Evolutionary conservation across 805 yeast genomes (phyloP).

Genomic region (Zygosaccharomyces pseudorouxii): DNA sequence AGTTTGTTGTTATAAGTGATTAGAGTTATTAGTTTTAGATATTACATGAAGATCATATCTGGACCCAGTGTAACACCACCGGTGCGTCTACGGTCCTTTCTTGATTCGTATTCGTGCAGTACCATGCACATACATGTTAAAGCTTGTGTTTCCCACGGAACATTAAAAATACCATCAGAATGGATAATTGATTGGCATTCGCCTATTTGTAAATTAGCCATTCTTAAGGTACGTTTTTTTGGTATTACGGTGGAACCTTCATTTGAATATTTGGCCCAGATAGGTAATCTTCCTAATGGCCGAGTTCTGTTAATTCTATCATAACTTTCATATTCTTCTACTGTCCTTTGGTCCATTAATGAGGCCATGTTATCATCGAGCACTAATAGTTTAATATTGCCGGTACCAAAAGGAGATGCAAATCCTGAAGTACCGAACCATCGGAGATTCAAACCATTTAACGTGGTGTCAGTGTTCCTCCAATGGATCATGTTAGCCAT

Average conservation of each 20-base stretch:
- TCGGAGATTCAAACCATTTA: conserved; percentile 33
- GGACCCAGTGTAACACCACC: conserved; percentile 6
- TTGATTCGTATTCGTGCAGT: conserved; percentile 31
- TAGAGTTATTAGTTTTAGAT: neutral
- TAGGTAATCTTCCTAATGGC: conserved; percentile 24
- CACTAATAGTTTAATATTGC: conserved; percentile 33
- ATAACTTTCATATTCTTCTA: conserved; percentile 15
- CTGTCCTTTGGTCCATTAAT: conserved; percentile 22
- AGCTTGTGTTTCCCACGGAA: conserved; percentile 29
- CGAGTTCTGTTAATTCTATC: conserved; percentile 14
- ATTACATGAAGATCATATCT: conserved; percentile 7
- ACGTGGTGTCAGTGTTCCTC: conserved; percentile 33
- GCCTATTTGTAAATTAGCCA: conserved; percentile 26
- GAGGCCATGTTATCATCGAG: conserved; percentile 36
- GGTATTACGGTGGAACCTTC: conserved; percentile 26
- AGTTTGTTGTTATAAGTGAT: neutral
- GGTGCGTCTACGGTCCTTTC: conserved; percentile 27
- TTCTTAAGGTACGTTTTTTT: conserved; percentile 24
- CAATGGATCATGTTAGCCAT: conserved; percentile 33
- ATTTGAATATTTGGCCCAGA: conserved; percentile 32
- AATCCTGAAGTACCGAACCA: conserved; percentile 41
- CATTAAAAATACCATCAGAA: conserved; percentile 15
- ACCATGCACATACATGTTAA: conserved; percentile 35
- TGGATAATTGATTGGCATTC: conserved; percentile 14
- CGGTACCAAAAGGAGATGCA: conserved; percentile 35